Evolutionary conservation across 495 filamentous ascomycete genomes (phyloP).

Genomic region (Recurvomyces mirabilis): DNA sequence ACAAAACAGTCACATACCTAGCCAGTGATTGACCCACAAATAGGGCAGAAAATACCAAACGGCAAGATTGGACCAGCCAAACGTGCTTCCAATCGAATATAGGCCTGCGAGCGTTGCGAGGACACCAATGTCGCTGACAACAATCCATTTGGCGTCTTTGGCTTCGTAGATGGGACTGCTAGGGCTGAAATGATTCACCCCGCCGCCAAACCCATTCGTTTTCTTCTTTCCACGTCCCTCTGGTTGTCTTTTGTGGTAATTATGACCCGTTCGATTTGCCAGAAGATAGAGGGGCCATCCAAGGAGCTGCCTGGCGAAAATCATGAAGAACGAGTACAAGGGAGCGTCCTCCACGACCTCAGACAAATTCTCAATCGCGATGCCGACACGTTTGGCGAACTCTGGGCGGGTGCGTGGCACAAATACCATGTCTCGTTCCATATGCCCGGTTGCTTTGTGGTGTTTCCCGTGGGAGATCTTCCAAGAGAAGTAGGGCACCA

Average conservation of each 20-base stretch:
- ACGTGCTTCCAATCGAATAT: slow-evolving; percentile 42
- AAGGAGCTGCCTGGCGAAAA: slow-evolving; percentile 72
- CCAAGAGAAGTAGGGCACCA: slow-evolving; percentile 68
- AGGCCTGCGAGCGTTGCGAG: slow-evolving; percentile 25
- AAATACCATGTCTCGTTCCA: slow-evolving; percentile 97
- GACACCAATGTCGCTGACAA: slow-evolving; percentile 57
- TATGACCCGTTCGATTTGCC: slow-evolving; percentile 87
- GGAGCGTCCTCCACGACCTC: slow-evolving; percentile 94
- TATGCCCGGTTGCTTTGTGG: slow-evolving; percentile 84
- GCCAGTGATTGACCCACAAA: slow-evolving; percentile 98
- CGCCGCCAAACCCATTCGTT: slow-evolving; percentile 60
- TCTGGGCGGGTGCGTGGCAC: slow-evolving; percentile 72
- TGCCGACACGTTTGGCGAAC: slow-evolving; percentile 59
- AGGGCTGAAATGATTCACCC: slow-evolving; percentile 89
- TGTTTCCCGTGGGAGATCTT: slow-evolving; percentile 63
- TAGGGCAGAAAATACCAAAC: slow-evolving; percentile 95
- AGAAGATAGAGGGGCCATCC: slow-evolving; percentile 84
- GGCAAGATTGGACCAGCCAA: slow-evolving; percentile 71
- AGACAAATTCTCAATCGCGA: slow-evolving; percentile 60
- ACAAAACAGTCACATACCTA: too few relatives aligned
- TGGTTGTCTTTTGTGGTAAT: slow-evolving; percentile 65
- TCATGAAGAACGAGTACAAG: slow-evolving; percentile 58
- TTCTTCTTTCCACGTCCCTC: slow-evolving; percentile 72
- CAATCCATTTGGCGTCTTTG: slow-evolving; percentile 59
- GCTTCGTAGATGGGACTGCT: slow-evolving; percentile 81